These are phyloP conservation scores for Penicillium diatomitis DNA, from an alignment of 495 filamentous ascomycete genomes.

Conservation along the genomic window DNA sequence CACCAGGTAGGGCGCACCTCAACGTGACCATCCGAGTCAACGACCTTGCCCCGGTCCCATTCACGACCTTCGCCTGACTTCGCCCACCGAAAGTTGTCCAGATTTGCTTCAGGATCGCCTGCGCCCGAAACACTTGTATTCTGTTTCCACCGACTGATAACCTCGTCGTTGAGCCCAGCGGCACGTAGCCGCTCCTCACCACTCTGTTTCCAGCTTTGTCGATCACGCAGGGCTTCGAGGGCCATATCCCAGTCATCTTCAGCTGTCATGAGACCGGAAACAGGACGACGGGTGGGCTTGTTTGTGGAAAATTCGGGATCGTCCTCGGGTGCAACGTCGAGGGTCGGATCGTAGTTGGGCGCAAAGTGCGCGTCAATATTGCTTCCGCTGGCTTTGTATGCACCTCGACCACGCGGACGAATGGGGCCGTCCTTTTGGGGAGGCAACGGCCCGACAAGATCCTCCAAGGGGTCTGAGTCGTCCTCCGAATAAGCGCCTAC, in stretches of 20 bases:
- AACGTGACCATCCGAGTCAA: conserved; percentile 53
- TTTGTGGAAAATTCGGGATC: conserved; percentile 22
- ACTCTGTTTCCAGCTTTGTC: conserved; percentile 68
- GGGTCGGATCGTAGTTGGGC: conserved; percentile 62
- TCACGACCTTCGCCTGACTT: conserved; percentile 73
- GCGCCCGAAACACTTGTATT: conserved; percentile 29
- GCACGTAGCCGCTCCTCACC: conserved; percentile 69
- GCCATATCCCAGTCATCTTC: conserved; percentile 76
- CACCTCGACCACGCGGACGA: conserved; percentile 69
- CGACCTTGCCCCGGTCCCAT: conserved; percentile 83
- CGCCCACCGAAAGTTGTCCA: conserved; percentile 68
- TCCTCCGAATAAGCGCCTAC: conserved; percentile 7
- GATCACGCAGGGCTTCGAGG: conserved; percentile 71
- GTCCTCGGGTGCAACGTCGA: conserved; percentile 53
- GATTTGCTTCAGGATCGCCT: conserved; percentile 38
- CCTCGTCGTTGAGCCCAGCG: conserved; percentile 71
- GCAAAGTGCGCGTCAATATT: conserved; percentile 77
- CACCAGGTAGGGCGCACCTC: conserved; percentile 43
- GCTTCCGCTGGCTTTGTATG: conserved; percentile 42
- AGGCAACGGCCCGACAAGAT: conserved; percentile 73
- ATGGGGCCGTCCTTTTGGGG: conserved; percentile 39
- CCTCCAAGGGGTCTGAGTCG: conserved; percentile 71
- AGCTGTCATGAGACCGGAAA: conserved; percentile 34
- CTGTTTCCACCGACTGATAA: conserved; percentile 71
- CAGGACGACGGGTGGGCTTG: conserved; percentile 28